A percentile compares a stretch with the other conserved stretches of the same genome.
phyloP scores from a whole-genome alignment of 306 rosid genomes.

The Sechiopsis laciniata region DNA sequence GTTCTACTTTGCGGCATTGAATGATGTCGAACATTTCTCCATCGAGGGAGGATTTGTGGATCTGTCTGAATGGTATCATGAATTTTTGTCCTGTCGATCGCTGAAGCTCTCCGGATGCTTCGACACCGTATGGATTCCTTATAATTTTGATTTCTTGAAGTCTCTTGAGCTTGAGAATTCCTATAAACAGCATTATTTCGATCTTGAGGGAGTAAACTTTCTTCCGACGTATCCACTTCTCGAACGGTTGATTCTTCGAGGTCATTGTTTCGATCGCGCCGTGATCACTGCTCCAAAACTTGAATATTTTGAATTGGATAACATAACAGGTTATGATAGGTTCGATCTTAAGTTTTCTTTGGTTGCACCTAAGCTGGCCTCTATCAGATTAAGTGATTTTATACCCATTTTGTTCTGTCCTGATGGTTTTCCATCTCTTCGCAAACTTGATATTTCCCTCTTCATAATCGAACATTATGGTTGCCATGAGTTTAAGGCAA shows the following conservation, averaged over 20 bases:
- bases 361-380: neutral
- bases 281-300: neutral
- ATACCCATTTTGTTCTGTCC: neutral
- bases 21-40: neutral
- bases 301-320: neutral
- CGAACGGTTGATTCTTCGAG: neutral
- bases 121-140: neutral
- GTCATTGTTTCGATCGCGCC: neutral
- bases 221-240: neutral
- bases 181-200: neutral
- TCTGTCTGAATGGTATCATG: neutral
- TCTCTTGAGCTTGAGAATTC: neutral
- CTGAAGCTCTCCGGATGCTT: neutral
- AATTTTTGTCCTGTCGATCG: neutral
- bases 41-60: neutral
- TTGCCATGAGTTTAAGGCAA: neutral
- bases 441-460: neutral
- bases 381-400: neutral
- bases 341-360: neutral
- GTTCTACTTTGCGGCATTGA: neutral
- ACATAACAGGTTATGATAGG: neutral
- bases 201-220: neutral
- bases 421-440: neutral
- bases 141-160: neutral
- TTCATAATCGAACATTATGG: no score